Evolutionary conservation across 306 rosid genomes (phyloP), one percentile per base, ranked within the genome.

Genomic region (Gleditsia sinensis): DNA sequence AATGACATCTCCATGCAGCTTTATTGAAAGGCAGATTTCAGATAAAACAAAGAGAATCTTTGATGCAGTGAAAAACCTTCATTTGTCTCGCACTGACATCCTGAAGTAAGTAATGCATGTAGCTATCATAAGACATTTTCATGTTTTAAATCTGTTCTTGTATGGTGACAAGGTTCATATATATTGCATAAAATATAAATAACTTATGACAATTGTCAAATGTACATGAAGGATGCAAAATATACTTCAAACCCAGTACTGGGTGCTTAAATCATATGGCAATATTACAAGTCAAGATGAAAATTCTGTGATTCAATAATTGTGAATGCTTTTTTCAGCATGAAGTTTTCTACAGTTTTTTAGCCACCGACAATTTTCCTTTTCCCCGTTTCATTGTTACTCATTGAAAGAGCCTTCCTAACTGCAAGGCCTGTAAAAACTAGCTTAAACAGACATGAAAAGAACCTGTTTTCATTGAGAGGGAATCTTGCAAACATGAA

Each of bases 21-120:
- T 78, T 71, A 60, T 74, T 20, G 70, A 75, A 78, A 69, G 36
- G 45, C 78, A 71, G 79, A 78, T 65, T 69, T 74, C 85, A 36
- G 60, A 66, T 32, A 71, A 80, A 16, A 92, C 96, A 8, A 68
- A 74, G 37, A 85, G 79, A 78, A 85, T 91, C 49, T 83, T 82
- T 34, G 88, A 86, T 20, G 85, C 87, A 16, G 81, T 94, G 32
- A 86, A 80, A 68, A 85, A 71, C 79, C 97, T 94, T 81, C 89
- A 82, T 34, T 60, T 94, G 80, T 88, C 97, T 74, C 98, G 98
- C 72, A 71, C 84, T 16, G 87, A 91, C 70, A 81, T 94, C 71
- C 79, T 90, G 58, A 91, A 81, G 98, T 94, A 84, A 87, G 98
- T 83, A 53, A 68, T 50, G 65, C 75, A 36, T 25, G 65, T 69